A percentile compares a stretch with the other conserved stretches of the same genome.
Conservation (phyloP, 306 rosid species). For the Vigna mungo region DNA sequence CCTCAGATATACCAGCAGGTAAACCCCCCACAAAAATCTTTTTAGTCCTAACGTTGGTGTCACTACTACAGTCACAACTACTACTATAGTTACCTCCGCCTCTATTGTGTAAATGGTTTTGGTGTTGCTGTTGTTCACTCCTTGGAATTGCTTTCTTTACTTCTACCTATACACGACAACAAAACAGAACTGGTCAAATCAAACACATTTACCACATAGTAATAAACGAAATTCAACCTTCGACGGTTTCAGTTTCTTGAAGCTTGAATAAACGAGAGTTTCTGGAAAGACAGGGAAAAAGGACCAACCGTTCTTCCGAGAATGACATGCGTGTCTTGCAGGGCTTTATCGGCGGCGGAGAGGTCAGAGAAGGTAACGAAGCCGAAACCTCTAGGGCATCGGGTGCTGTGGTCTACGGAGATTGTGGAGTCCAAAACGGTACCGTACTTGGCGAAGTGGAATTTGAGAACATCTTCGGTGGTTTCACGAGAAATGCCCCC, state of each 20-base stretch:
- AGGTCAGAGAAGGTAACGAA: conserved; percentile 70
- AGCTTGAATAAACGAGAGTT: not conserved
- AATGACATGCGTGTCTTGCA: conserved; percentile 58
- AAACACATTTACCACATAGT: not conserved
- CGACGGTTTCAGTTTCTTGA: not conserved
- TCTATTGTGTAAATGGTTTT: conserved; percentile 53
- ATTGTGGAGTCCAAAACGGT: conserved; percentile 57
- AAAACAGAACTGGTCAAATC: conserved; percentile 23
- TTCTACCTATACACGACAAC: conserved; percentile 60
- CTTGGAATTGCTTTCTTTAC: conserved; percentile 73
- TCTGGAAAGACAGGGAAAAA: not conserved
- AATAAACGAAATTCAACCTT: too few relatives aligned
- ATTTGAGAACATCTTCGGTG: conserved; percentile 53
- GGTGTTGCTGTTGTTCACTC: conserved; percentile 58
- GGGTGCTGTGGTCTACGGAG: conserved; percentile 58
- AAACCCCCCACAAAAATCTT: conserved; percentile 92
- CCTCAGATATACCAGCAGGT: conserved; percentile 66
- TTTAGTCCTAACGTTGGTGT: conserved; percentile 56
- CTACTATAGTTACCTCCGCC: conserved; percentile 45
- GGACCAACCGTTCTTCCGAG: conserved; percentile 61
- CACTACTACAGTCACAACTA: conserved; percentile 49
- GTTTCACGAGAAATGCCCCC: conserved; percentile 78
- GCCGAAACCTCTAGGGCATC: conserved; percentile 79
- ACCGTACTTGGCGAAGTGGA: conserved; percentile 62
- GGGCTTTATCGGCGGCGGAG: conserved; percentile 64